Conservation (phyloP, 768 basidiomycete species). For the Termitomyces eurrhizus region DNA sequence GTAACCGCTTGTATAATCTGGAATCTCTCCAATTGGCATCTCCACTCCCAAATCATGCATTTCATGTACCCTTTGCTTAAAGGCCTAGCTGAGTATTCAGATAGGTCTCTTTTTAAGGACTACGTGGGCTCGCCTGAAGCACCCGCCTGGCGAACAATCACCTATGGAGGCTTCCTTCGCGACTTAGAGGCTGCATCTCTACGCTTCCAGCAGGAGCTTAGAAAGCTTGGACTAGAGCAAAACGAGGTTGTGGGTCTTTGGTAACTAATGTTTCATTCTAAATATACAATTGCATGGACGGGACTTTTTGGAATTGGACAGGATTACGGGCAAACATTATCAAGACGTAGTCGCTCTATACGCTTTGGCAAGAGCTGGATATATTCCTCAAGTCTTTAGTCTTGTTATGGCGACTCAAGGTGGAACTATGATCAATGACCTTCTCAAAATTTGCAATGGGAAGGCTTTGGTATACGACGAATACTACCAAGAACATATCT, state of each 20-base stretch:
- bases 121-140: neutral
- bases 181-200: neutral
- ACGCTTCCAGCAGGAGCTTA: neutral
- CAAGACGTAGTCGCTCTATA: slow-evolving; percentile 6
- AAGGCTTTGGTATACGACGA: slow-evolving; percentile 7
- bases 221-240: neutral
- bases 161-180: neutral
- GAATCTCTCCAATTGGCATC: neutral
- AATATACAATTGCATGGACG: no score
- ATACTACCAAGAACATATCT: slow-evolving; percentile 1
- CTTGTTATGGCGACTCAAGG: slow-evolving; percentile 4
- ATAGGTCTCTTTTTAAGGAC: slow-evolving; percentile 7
- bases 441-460: slow-evolving; percentile 1
- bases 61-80: slow-evolving; percentile 7
- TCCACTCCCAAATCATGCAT: slow-evolving; percentile 4
- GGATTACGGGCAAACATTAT: slow-evolving; percentile 5
- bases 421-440: slow-evolving; percentile 4
- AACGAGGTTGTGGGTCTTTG: slow-evolving; percentile 8
- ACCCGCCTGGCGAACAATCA: slow-evolving; percentile 9
- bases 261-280: neutral
- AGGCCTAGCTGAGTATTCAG: slow-evolving; percentile 3
- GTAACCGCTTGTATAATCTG: neutral
- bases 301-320: neutral
- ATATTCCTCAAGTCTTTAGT: slow-evolving; percentile 9
- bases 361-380: slow-evolving; percentile 6